Conservation (phyloP, 352 stramenopile genomes). For the Pythium dissotocum region DNA sequence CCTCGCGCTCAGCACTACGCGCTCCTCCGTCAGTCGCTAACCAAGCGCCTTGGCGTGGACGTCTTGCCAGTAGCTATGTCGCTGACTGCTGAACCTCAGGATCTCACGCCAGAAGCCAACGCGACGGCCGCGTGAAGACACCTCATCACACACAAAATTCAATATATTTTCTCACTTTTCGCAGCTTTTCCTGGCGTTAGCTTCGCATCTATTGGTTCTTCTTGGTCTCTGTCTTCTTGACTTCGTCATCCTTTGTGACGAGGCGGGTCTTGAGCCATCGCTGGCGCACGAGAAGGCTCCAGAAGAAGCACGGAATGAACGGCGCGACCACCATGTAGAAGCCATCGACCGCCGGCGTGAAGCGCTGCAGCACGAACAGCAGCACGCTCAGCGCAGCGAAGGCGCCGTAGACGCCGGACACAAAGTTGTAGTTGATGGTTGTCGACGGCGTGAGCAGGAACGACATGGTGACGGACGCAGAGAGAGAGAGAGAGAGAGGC, state of each 20-base stretch:
- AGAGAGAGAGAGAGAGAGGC: background rate
- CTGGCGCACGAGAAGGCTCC: conserved; percentile 77
- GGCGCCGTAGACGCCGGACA: conserved; percentile 72
- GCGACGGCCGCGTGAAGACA: background rate
- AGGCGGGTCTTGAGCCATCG: conserved; percentile 48
- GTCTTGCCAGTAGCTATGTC: background rate
- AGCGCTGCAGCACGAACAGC: conserved; percentile 63
- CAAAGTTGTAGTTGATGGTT: conserved; percentile 92
- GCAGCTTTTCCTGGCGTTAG: background rate
- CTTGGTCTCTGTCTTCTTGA: conserved; percentile 24
- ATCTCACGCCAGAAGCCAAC: background rate
- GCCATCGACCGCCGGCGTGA: conserved; percentile 66
- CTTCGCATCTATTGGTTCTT: conserved; percentile 22
- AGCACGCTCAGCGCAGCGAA: conserved; percentile 61
- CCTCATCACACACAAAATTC: conserved; percentile 6
- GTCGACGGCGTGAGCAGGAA: conserved; percentile 61
- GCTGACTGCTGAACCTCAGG: background rate
- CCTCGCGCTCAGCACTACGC: background rate
- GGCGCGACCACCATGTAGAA: conserved; percentile 86
- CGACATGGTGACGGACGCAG: conserved; percentile 14
- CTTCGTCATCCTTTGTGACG: background rate
- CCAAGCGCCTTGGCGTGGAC: background rate
- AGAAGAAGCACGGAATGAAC: conserved; percentile 82
- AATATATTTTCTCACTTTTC: conserved; percentile 26
- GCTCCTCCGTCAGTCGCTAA: background rate